Evolutionary conservation across 2,329 filamentous ascomycete genomes (phyloP), one percentile per base, ranked within the genome.

Genomic region (Botrytis squamosa): DNA sequence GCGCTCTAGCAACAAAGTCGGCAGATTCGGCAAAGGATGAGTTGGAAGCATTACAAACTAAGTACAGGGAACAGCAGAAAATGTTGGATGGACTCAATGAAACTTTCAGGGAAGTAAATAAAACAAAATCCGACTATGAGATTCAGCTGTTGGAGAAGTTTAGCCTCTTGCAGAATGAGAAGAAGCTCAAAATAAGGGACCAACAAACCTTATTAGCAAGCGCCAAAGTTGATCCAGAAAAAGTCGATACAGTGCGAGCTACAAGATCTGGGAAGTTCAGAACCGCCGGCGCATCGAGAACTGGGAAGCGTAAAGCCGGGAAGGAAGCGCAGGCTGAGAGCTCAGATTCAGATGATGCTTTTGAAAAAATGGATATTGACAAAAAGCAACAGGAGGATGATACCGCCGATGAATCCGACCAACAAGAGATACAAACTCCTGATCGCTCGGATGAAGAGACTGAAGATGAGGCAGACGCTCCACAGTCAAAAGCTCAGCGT

Each of bases 121-220:
- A 85, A 71, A 85, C 89, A 22, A 94, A 94, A 80, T 85, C 88
- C 65, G 87, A 88, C 29, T 87, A 93, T 75, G 92, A 95, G 81
- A 85, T 86, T 1, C 86, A 86, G 29, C 83, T 95, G 73, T 82
- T 95, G 1, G 87, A 88, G 75, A 93, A 93, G 80, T 93, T 93
- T 77, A 87, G 88, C 72, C 85, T 88, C 72, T 84, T 95, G 3
- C 83, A 95, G 1, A 95, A 95, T 77, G 89, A 92, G 81, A 95
- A 95, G 84, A 95, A 95, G 82, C 84, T 91, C 70, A 94, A 93
- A 82, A 94, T 95, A 68, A 84, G 92, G 62, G 88, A 94, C 78
- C 92, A 94, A 82, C 90, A 92, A 78, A 86, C 88, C 57, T 82
- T 92, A 33, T 82, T 94, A 38, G 75, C 79, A 25, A 74, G 71